phyloP scores from a whole-genome alignment of 1,139 yeast species.

The Debaryomycetaceae sp. region DNA sequence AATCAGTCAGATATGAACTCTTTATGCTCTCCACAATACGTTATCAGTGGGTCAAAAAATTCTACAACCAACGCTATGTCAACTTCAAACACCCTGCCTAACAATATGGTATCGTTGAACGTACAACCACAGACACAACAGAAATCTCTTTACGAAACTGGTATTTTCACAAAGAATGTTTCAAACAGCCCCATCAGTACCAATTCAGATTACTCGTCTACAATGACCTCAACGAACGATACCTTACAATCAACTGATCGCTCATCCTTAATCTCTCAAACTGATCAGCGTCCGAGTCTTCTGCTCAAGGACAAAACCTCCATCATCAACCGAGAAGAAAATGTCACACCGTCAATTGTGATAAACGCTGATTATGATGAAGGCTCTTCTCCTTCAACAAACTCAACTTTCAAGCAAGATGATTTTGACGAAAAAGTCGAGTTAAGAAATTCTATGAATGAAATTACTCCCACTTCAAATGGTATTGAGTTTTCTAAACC shows the following conservation, averaged over 20 bases:
- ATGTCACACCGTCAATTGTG: constrained; percentile 20
- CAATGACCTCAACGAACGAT: constrained; percentile 27
- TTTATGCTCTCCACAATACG: not conserved
- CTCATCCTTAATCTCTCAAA: constrained; percentile 25
- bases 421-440: constrained; percentile 3
- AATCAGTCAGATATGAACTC: not conserved
- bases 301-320: not conserved
- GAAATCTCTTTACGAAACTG: not conserved
- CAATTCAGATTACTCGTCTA: constrained; percentile 21
- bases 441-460: constrained; percentile 2
- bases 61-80: not conserved
- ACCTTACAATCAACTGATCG: constrained; percentile 33
- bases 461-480: constrained; percentile 3
- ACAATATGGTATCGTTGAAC: not conserved
- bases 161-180: constrained; percentile 1
- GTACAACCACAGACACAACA: not conserved
- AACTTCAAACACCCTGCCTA: not conserved
- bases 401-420: constrained; percentile 17
- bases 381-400: constrained; percentile 17
- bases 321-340: not conserved
- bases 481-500: not conserved
- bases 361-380: constrained; percentile 16
- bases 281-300: constrained; percentile 7
- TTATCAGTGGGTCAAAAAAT: not conserved
- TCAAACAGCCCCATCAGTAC: constrained; percentile 20